phyloP scores from a whole-genome alignment of 345 rosid genomes.

The Sisymbrium altissimum region DNA sequence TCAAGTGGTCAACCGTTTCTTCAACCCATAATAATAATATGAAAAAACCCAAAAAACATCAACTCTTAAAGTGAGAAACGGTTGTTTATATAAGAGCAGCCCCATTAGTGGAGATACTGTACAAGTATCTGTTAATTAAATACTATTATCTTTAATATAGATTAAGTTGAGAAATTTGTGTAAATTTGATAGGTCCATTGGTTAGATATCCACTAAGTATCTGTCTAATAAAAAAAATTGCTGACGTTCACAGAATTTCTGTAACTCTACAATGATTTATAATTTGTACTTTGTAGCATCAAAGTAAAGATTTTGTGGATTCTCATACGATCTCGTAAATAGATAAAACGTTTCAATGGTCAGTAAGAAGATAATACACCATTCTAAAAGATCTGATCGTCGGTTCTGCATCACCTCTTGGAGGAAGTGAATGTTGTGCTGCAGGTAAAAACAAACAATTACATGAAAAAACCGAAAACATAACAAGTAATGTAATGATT shows the following conservation, averaged over 20 bases:
- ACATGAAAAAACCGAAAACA: neutral
- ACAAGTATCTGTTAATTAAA: too few relatives aligned
- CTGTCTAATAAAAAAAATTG: neutral
- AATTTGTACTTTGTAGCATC: too few relatives aligned
- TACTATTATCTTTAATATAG: too few relatives aligned
- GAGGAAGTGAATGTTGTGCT: constrained; percentile 94
- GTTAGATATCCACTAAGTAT: too few relatives aligned
- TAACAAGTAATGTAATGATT: neutral
- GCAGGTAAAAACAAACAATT: constrained; percentile 29
- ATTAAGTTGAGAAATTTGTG: too few relatives aligned
- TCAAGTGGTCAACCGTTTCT: too few relatives aligned
- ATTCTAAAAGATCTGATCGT: constrained; percentile 76
- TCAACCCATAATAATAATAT: too few relatives aligned
- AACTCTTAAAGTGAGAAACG: too few relatives aligned
- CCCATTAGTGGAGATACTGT: too few relatives aligned
- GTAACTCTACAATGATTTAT: neutral
- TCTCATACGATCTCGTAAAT: constrained; percentile 66
- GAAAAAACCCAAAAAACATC: too few relatives aligned
- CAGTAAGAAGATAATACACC: constrained; percentile 84
- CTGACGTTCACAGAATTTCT: neutral
- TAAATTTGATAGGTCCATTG: too few relatives aligned
- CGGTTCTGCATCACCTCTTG: constrained; percentile 87
- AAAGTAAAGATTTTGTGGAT: constrained; percentile 38
- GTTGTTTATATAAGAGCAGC: too few relatives aligned
- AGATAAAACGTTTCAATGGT: constrained; percentile 65